A percentile compares a stretch with the other conserved stretches of the same genome.
phyloP scores from a whole-genome alignment of 805 yeast genomes.

The Suhomyces pyralidae region DNA sequence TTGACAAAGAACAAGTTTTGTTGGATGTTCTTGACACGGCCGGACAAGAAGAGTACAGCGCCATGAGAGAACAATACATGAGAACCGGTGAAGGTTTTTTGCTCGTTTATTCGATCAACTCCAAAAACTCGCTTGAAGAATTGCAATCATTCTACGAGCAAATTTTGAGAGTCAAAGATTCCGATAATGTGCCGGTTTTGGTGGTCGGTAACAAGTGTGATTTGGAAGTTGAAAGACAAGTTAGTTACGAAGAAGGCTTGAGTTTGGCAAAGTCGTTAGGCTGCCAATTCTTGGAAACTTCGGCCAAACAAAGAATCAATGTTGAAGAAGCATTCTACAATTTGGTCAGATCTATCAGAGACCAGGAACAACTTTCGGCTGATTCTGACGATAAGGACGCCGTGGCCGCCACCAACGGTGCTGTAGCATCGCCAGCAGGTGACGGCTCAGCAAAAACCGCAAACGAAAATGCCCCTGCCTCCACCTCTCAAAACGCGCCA shows the following conservation, averaged over 20 bases:
- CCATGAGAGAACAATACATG: conserved; percentile 86
- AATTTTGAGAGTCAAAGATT: conserved; percentile 72
- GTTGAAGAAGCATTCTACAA: conserved; percentile 83
- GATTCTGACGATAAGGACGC: conserved; percentile 1
- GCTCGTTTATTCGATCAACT: conserved; percentile 84
- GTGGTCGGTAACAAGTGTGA: conserved; percentile 82
- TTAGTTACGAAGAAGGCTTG: conserved; percentile 61
- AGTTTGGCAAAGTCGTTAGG: conserved; percentile 61
- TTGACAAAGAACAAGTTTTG: conserved; percentile 63
- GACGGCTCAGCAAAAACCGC: not conserved
- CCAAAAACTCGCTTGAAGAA: conserved; percentile 81
- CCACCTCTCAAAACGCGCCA: not conserved
- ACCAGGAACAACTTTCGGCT: conserved; percentile 11
- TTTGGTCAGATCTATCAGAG: conserved; percentile 56
- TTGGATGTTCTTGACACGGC: conserved; percentile 94
- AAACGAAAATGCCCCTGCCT: not conserved
- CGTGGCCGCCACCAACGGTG: conserved; percentile 5
- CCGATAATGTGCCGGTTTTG: conserved; percentile 69
- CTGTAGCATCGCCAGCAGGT: not conserved
- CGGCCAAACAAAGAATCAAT: conserved; percentile 87
- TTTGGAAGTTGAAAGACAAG: conserved; percentile 72
- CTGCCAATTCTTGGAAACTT: conserved; percentile 82
- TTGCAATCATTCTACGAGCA: conserved; percentile 75
- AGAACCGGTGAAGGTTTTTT: conserved; percentile 93
- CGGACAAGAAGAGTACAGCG: conserved; percentile 95